Base-by-base conservation (phyloP, 1,284 basidiomycete genomes). In the Papiliotrema nemorosa region DNA sequence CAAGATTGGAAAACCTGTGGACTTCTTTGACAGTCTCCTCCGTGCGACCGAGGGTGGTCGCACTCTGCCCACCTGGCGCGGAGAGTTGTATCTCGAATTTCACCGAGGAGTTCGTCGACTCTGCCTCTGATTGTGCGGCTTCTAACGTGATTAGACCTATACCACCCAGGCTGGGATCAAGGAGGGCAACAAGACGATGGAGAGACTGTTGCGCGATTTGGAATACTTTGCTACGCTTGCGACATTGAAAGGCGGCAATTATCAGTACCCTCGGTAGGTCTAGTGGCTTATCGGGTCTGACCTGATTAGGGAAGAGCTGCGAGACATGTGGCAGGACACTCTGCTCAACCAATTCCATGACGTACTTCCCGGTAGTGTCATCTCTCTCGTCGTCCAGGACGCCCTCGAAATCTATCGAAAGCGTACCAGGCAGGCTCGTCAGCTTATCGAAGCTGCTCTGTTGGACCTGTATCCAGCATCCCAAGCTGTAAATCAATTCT, bases 21-120 rank as follows among this genome's bases (percentile, higher is more conserved):
- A 53, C 3, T 57, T 53, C 42, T 57, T 53, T 20, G 52, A 84
- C 34, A 78, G 82, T 53, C 70, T 96, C 9, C 78, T 84, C 49
- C 75, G 80, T 57, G 79, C 79, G 39, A 85, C 85, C 5, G 76
- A 82, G 5, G 78, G 77, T 38, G 93, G 92, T 0, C 79, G 76
- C 54, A 83, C 75, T 43, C 75, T 97, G 42, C 89, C 92, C 1
- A 88, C 88, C 52, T 94, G 92, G 90, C 80, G 81, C 49, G 88
- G 88, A 9, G 88, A 92, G 66, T 67, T 92, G 37, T 93, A 93
- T 68, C 84, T 96, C 34, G 92, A 97, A 78, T 85, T 89, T 57
- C 58, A 78, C 59, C 64, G 77, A 35, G 77, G 78, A 5, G 52
- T 55, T 45, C 44, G 53, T 52, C n/a, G n/a, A n/a, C n/a, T n/a